These are phyloP conservation scores for Prunus mira DNA, from an alignment of 306 rosid species.

Conservation along the genomic window DNA sequence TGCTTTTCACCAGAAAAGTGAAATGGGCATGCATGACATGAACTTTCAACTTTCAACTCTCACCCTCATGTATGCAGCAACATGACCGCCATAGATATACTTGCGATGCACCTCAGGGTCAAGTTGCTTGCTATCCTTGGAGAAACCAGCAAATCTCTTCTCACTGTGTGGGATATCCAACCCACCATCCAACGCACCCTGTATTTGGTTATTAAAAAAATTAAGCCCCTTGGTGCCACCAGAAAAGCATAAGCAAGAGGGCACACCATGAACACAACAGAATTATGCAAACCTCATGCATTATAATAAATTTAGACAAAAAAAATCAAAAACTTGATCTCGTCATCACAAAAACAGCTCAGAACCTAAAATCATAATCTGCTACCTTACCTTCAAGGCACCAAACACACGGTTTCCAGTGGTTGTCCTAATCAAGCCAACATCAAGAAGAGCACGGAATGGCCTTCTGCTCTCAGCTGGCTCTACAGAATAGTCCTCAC, in stretches of 20 bases:
- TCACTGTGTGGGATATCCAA: conserved; percentile 90
- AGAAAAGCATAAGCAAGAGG: too few relatives aligned
- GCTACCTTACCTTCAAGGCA: conserved; percentile 81
- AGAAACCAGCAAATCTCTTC: conserved; percentile 82
- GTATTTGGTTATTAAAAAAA: neutral
- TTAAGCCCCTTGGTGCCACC: neutral
- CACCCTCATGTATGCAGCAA: conserved; percentile 70
- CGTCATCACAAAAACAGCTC: too few relatives aligned
- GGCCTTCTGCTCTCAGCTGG: conserved; percentile 91
- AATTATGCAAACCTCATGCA: too few relatives aligned
- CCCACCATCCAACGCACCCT: conserved; percentile 96
- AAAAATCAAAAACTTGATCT: neutral
- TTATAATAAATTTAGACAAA: too few relatives aligned
- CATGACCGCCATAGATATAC: conserved; percentile 74
- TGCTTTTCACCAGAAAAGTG: neutral
- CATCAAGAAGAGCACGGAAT: conserved; percentile 95
- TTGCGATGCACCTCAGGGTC: conserved; percentile 82
- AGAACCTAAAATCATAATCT: too few relatives aligned
- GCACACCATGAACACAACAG: too few relatives aligned
- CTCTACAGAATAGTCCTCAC: conserved; percentile 89
- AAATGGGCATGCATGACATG: neutral
- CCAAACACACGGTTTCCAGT: conserved; percentile 91
- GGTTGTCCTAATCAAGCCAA: conserved; percentile 78
- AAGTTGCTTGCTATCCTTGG: conserved; percentile 65
- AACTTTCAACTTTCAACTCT: neutral